Evolutionary conservation across 805 yeast genomes (phyloP).

Genomic region (Nakazawaea holstii): DNA sequence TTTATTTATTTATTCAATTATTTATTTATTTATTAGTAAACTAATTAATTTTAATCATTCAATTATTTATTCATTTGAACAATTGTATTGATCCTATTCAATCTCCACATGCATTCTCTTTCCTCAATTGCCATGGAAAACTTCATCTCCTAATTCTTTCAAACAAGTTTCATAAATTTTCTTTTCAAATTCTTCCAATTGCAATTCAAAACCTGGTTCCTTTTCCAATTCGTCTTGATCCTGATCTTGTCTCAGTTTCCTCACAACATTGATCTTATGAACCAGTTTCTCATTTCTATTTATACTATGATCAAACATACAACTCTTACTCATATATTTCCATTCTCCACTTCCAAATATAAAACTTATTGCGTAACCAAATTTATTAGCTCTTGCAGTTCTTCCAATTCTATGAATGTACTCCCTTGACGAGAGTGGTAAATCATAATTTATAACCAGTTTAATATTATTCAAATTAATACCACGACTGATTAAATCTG

Average conservation of each 20-base stretch:
- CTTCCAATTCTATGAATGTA: constrained; percentile 96
- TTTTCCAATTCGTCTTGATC: constrained; percentile 3
- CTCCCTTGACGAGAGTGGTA: constrained; percentile 84
- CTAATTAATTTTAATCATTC: neutral
- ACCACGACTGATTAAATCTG: constrained; percentile 96
- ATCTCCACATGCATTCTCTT: too few relatives aligned
- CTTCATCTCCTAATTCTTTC: constrained; percentile 37
- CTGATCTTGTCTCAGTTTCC: neutral
- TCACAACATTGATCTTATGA: constrained; percentile 28
- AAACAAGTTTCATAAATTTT: constrained; percentile 39
- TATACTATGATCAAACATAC: constrained; percentile 42
- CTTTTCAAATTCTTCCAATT: constrained; percentile 30
- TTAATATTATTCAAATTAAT: constrained; percentile 68
- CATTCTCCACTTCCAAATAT: constrained; percentile 76
- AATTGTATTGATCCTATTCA: neutral
- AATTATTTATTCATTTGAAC: neutral
- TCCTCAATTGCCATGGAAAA: constrained; percentile 16
- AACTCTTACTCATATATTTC: constrained; percentile 50
- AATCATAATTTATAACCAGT: constrained; percentile 82
- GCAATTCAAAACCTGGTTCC: constrained; percentile 21
- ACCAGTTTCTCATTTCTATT: constrained; percentile 38
- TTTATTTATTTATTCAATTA: neutral
- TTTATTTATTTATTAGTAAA: neutral
- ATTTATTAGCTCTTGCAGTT: constrained; percentile 87
- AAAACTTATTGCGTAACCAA: constrained; percentile 71